Percentiles rank a stretch among this genome's conserved stretches.
Conservation (phyloP, 2,329 filamentous ascomycete species). For the Arthrobotrys sinensis region DNA sequence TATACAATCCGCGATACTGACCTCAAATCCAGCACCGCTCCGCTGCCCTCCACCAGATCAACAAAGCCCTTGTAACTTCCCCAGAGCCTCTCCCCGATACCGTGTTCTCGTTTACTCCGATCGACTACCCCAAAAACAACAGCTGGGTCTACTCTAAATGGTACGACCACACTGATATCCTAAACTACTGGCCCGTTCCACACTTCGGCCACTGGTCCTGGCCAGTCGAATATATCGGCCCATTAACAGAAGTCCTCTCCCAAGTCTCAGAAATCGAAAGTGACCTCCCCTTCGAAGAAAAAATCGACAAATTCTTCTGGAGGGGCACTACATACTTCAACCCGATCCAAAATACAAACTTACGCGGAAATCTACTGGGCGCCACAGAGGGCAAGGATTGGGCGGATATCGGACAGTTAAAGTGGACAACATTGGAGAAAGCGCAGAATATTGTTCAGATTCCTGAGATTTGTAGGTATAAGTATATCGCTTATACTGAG, state of each 20-base stretch:
- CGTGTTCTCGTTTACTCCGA: slow-evolving; percentile 56
- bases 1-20: not conserved
- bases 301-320: slow-evolving; percentile 66
- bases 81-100: slow-evolving; percentile 56
- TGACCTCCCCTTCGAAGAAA: slow-evolving; percentile 64
- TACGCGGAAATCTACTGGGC: slow-evolving; percentile 68
- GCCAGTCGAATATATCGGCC: slow-evolving; percentile 52
- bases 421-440: slow-evolving; percentile 66
- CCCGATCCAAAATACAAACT: slow-evolving; percentile 67
- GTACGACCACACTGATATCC: slow-evolving; percentile 52
- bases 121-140: slow-evolving; percentile 59
- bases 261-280: slow-evolving; percentile 56
- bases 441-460: slow-evolving; percentile 70
- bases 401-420: slow-evolving; percentile 71
- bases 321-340: slow-evolving; percentile 72
- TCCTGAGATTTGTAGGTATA: slow-evolving; percentile 72
- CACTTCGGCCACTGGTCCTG: slow-evolving; percentile 61
- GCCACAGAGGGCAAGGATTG: slow-evolving; percentile 67
- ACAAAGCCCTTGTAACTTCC: slow-evolving; percentile 48
- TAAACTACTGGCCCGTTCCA: slow-evolving; percentile 58
- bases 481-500: slow-evolving; percentile 72
- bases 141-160: slow-evolving; percentile 60
- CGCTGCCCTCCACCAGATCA: slow-evolving; percentile 52
- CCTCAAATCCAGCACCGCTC: slow-evolving; percentile 35
- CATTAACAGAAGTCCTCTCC: slow-evolving; percentile 40